Evolutionary conservation across 2,329 filamentous ascomycete species (phyloP).

Genomic region (Colletotrichum sp.): DNA sequence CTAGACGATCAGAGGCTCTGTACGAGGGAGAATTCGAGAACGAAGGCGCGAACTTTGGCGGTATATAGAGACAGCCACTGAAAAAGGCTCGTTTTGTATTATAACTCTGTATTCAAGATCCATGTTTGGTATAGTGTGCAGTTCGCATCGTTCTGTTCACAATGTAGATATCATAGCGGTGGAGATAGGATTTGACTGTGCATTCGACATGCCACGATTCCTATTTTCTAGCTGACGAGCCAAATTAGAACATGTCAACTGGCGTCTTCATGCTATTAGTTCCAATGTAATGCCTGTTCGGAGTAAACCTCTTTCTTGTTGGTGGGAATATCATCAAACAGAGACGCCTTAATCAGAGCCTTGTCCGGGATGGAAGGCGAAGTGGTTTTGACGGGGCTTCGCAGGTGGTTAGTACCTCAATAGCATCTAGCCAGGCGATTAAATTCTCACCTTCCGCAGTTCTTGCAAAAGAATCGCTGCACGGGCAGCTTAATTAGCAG

Average conservation of each 20-base stretch:
- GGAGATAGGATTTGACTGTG: neutral
- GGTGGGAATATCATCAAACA: constrained; percentile 11
- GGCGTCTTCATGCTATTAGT: neutral
- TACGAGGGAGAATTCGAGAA: constrained; percentile 3
- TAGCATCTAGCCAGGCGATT: neutral
- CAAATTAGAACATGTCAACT: neutral
- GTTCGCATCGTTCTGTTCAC: neutral
- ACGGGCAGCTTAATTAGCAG: rapidly evolving
- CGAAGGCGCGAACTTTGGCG: neutral
- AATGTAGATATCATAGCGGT: neutral
- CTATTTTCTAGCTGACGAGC: neutral
- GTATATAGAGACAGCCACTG: neutral
- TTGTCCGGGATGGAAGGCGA: neutral
- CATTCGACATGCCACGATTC: neutral
- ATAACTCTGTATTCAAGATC: neutral
- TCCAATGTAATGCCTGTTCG: neutral
- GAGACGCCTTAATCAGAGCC: constrained; percentile 5
- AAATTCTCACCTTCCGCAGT: constrained; percentile 2
- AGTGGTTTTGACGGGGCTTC: neutral
- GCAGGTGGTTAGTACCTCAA: neutral
- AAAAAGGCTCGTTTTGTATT: neutral
- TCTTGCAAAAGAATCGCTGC: constrained; percentile 11
- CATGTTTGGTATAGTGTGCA: neutral
- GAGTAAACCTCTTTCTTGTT: neutral
- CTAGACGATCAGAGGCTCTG: neutral